A percentile compares a stretch with the other conserved stretches of the same genome.
Conservation (phyloP, 2,329 filamentous ascomycete species). For the Cadophora malorum region DNA sequence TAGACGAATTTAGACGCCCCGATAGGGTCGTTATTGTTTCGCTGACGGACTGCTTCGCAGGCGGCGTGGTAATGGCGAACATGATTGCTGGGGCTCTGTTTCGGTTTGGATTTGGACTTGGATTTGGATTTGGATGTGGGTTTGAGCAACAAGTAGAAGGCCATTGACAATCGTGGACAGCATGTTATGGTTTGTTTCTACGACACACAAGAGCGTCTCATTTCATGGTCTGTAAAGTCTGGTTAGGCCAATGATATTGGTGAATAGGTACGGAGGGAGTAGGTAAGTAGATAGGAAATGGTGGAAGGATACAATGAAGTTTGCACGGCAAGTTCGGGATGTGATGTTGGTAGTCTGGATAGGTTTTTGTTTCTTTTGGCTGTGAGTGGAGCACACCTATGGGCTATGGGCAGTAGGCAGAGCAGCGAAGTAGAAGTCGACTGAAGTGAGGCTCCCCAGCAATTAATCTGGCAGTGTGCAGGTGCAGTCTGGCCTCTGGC, state of each 20-base stretch:
- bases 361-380: too few species aligned
- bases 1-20: constrained; percentile 85
- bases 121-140: constrained; percentile 10
- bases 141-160: constrained; percentile 8
- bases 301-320: background rate
- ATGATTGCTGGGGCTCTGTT: constrained; percentile 49
- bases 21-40: constrained; percentile 93
- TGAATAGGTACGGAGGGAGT: too few species aligned
- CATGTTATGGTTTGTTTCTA: constrained; percentile 17
- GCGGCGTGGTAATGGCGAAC: constrained; percentile 74
- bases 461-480: constrained; percentile 4
- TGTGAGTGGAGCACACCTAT: too few species aligned
- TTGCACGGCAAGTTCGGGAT: background rate
- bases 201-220: constrained; percentile 8
- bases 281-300: background rate
- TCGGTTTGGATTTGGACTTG: constrained; percentile 6
- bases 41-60: constrained; percentile 93
- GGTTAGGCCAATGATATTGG: background rate
- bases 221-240: background rate
- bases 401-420: too few species aligned
- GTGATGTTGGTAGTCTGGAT: too few species aligned
- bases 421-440: background rate
- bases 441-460: constrained; percentile 4
- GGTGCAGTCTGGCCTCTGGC: too few species aligned
- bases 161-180: constrained; percentile 32